These are phyloP conservation scores for Colletotrichum filicis DNA, from an alignment of 2,329 filamentous ascomycete genomes.

Conservation along the genomic window DNA sequence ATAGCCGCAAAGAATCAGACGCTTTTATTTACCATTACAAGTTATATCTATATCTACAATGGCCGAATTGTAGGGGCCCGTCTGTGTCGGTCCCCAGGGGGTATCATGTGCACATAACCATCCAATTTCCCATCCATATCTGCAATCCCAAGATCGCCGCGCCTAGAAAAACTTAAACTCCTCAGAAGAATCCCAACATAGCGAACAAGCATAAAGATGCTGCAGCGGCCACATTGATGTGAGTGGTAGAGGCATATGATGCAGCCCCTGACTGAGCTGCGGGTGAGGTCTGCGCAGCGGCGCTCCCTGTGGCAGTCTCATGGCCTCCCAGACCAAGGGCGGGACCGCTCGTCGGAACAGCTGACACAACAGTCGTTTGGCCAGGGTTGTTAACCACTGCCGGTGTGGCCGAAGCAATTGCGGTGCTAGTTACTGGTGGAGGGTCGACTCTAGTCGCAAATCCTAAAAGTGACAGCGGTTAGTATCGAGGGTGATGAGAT, in stretches of 20 bases:
- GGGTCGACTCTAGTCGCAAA: conserved; percentile 48
- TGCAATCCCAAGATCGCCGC: conserved; percentile 13
- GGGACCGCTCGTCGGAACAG: conserved; percentile 29
- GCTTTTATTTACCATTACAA: conserved; percentile 33
- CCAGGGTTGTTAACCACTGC: conserved; percentile 22
- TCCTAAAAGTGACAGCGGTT: conserved; percentile 40
- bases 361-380: conserved; percentile 10
- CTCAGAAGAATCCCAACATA: conserved; percentile 19
- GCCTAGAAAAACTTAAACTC: conserved; percentile 8
- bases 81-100: conserved; percentile 36
- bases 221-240: conserved; percentile 14
- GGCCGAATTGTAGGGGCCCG: conserved; percentile 23
- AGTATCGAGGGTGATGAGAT: background rate
- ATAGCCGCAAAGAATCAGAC: conserved; percentile 23
- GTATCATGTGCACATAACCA: conserved; percentile 40
- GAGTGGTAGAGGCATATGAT: conserved; percentile 2
- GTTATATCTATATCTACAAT: conserved; percentile 32
- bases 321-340: conserved; percentile 49
- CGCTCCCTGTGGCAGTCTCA: conserved; percentile 43
- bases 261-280: conserved; percentile 12
- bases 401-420: conserved; percentile 7
- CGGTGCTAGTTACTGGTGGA: conserved; percentile 35
- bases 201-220: conserved; percentile 20
- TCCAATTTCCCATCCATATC: conserved; percentile 27
- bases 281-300: conserved; percentile 31